A percentile compares a stretch with the other conserved stretches of the same genome.
These are phyloP conservation scores for Metarhizium humberi DNA, from an alignment of 2,329 filamentous ascomycete genomes.

Conservation along the genomic window DNA sequence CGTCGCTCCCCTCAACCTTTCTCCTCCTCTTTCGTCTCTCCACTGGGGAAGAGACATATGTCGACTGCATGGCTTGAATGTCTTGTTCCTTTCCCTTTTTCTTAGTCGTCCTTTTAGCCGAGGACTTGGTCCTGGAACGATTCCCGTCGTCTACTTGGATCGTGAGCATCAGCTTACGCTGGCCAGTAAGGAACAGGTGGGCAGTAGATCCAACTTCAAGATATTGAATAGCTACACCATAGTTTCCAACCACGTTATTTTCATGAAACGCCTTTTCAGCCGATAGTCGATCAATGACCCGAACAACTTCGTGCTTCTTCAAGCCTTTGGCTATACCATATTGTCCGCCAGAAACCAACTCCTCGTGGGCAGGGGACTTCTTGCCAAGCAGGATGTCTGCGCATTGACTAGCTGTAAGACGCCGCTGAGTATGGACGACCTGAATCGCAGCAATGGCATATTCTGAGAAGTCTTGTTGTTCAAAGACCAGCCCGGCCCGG, in stretches of 20 bases:
- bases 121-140: slow-evolving; percentile 20
- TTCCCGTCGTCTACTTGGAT: slow-evolving; percentile 27
- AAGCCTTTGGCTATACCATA: slow-evolving; percentile 62
- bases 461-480: slow-evolving; percentile 66
- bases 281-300: slow-evolving; percentile 70
- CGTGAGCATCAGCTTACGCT: slow-evolving; percentile 35
- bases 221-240: slow-evolving; percentile 67
- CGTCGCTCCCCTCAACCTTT: slow-evolving; percentile 17
- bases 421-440: slow-evolving; percentile 51
- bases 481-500: slow-evolving; percentile 59
- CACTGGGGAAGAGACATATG: slow-evolving; percentile 45
- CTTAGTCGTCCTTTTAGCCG: slow-evolving; percentile 25
- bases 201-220: slow-evolving; percentile 40
- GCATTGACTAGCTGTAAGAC: slow-evolving; percentile 69
- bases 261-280: slow-evolving; percentile 67
- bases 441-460: slow-evolving; percentile 63
- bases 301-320: slow-evolving; percentile 68
- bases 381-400: slow-evolving; percentile 76
- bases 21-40: slow-evolving; percentile 22
- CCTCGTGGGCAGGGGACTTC: slow-evolving; percentile 48
- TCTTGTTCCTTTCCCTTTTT: slow-evolving; percentile 25
- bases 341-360: slow-evolving; percentile 43
- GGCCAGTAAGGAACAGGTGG: slow-evolving; percentile 31
- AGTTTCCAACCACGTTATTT: slow-evolving; percentile 42
- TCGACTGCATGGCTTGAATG: slow-evolving; percentile 32